Evolutionary conservation across 257 asterid species (phyloP).

Genomic region (Coffea eugenioides): DNA sequence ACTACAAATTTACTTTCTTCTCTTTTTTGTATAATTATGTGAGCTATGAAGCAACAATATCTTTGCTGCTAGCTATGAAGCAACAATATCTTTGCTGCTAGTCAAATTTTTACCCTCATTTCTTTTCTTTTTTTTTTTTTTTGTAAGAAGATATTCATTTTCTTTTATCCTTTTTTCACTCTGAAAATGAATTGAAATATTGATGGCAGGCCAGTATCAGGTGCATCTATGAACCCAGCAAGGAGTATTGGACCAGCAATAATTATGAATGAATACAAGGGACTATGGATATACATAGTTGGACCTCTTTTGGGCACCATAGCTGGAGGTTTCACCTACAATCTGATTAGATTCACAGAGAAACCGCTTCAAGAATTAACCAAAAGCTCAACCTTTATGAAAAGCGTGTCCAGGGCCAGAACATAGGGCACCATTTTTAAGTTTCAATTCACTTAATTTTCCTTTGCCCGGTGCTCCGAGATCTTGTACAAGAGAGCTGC

Average conservation of each 20-base stretch:
- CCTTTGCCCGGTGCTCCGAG: not conserved
- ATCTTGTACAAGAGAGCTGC: not conserved
- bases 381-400: slow-evolving; percentile 24
- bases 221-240: slow-evolving; percentile 69
- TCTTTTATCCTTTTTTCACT: too few species aligned
- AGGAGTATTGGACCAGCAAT: slow-evolving; percentile 66
- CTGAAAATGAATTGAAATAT: not conserved
- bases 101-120: too few species aligned
- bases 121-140: too few species aligned
- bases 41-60: too few species aligned
- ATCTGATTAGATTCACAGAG: slow-evolving; percentile 58
- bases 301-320: slow-evolving; percentile 56
- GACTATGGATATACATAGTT: slow-evolving; percentile 52
- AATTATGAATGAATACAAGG: slow-evolving; percentile 37
- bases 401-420: slow-evolving; percentile 17
- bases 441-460: not conserved
- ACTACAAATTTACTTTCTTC: not conserved
- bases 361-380: slow-evolving; percentile 57
- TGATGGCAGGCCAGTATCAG: slow-evolving; percentile 56
- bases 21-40: too few species aligned
- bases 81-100: too few species aligned
- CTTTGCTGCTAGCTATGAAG: too few species aligned
- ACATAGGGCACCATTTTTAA: not conserved
- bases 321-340: slow-evolving; percentile 52
- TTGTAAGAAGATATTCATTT: too few species aligned